Evolutionary conservation across 1,284 basidiomycete genomes (phyloP).

Genomic region (Leccinum variabile): DNA sequence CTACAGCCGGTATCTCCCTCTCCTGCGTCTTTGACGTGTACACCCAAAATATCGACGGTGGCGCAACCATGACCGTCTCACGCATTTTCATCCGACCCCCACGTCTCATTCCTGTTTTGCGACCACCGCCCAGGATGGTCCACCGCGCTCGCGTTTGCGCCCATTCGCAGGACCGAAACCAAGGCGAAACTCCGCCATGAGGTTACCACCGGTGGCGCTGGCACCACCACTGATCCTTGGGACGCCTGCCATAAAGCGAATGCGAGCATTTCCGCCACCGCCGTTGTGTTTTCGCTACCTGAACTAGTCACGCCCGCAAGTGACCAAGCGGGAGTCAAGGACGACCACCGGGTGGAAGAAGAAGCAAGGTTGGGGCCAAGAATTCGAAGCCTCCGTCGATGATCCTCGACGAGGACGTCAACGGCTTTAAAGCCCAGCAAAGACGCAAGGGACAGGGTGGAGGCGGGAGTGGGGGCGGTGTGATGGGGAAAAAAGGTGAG

Average conservation of each 20-base stretch:
- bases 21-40: slow-evolving; percentile 31
- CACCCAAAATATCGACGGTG: slow-evolving; percentile 40
- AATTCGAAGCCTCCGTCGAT: slow-evolving; percentile 87
- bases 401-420: slow-evolving; percentile 83
- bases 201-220: slow-evolving; percentile 62
- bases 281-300: slow-evolving; percentile 71
- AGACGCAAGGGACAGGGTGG: slow-evolving; percentile 42
- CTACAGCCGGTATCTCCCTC: slow-evolving; percentile 72
- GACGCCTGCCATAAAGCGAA: slow-evolving; percentile 14
- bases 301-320: slow-evolving; percentile 44
- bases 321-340: slow-evolving; percentile 29
- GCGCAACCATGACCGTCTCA: slow-evolving; percentile 26
- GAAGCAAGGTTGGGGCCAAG: slow-evolving; percentile 70
- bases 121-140: slow-evolving; percentile 64
- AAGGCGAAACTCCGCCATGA: slow-evolving; percentile 54
- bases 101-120: slow-evolving; percentile 3
- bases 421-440: slow-evolving; percentile 67
- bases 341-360: slow-evolving; percentile 27
- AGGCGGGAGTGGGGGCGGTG: slow-evolving; percentile 34
- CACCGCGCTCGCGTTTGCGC: slow-evolving; percentile 82
- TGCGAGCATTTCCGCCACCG: slow-evolving; percentile 58
- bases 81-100: slow-evolving; percentile 7
- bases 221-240: slow-evolving; percentile 12
- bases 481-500: slow-evolving; percentile 66
- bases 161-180: slow-evolving; percentile 55